These are phyloP conservation scores for Cryptococcus sp. DNA, from an alignment of 1,284 basidiomycete genomes.

Conservation along the genomic window DNA sequence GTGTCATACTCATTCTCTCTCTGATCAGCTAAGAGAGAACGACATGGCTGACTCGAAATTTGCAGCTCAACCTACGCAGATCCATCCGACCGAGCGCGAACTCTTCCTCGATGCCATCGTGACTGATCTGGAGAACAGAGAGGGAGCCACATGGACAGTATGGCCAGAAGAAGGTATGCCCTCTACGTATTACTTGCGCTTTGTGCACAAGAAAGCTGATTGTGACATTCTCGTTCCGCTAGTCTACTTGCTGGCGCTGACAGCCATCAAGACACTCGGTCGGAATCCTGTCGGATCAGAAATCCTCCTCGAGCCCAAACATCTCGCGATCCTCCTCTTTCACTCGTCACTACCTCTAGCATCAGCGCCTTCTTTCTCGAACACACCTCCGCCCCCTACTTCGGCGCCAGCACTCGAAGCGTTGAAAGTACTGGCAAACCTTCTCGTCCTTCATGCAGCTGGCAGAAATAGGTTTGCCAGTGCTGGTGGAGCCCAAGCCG, in stretches of 20 bases:
- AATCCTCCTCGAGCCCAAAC: conserved; percentile 57
- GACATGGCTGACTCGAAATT: background rate
- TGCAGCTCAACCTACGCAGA: conserved; percentile 51
- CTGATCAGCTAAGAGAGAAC: background rate
- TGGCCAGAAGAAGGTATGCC: conserved; percentile 39
- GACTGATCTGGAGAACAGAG: conserved; percentile 60
- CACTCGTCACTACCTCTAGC: conserved; percentile 36
- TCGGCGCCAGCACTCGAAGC: conserved; percentile 32
- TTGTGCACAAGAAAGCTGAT: background rate
- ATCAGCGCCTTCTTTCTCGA: conserved; percentile 4
- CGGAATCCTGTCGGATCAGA: conserved; percentile 69
- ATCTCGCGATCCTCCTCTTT: conserved; percentile 32
- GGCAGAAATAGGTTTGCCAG: conserved; percentile 29
- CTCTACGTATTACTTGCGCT: background rate
- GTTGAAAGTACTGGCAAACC: conserved; percentile 40
- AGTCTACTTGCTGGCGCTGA: conserved; percentile 58
- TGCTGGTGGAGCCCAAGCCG: conserved; percentile 25
- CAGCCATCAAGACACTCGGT: conserved; percentile 73
- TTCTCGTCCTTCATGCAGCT: conserved; percentile 36
- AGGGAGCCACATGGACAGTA: conserved; percentile 52
- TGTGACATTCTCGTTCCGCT: background rate
- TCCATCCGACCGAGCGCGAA: conserved; percentile 52
- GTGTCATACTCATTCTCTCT: background rate
- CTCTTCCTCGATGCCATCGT: conserved; percentile 61
- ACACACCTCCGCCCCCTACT: background rate